phyloP scores from a whole-genome alignment of 345 rosid genomes.

The Bruguiera sexangula region DNA sequence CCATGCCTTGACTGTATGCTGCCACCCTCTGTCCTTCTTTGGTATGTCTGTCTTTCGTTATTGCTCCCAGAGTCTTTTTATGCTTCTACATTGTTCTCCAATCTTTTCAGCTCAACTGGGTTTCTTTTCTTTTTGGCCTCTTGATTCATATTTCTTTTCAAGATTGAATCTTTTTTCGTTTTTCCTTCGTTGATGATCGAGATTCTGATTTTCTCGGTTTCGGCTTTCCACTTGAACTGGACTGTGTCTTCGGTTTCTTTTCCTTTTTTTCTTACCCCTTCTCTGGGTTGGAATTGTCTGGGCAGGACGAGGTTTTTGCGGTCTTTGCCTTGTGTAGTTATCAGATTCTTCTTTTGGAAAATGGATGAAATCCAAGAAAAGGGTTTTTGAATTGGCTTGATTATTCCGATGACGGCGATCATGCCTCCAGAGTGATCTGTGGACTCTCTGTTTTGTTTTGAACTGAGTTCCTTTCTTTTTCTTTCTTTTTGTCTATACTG shows the following conservation, averaged over 20 bases:
- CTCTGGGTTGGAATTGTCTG: constrained; percentile 3
- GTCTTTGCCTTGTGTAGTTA: constrained; percentile 3
- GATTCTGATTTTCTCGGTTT: constrained; percentile 20
- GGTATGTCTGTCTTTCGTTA: constrained; percentile 23
- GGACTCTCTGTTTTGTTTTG: constrained; percentile 3
- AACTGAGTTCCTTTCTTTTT: constrained; percentile 14
- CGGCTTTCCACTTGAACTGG: constrained; percentile 5
- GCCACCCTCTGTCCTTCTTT: constrained; percentile 17
- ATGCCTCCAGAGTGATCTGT: constrained; percentile 5
- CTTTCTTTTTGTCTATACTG: background rate
- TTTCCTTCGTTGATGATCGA: constrained; percentile 14
- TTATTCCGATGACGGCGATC: constrained; percentile 16
- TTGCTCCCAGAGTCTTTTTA: constrained; percentile 11
- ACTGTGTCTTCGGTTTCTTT: constrained; percentile 8
- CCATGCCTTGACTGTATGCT: constrained; percentile 21
- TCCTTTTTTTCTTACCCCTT: background rate
- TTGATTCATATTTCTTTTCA: constrained; percentile 19
- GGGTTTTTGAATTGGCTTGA: constrained; percentile 16
- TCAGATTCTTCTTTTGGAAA: constrained; percentile 1
- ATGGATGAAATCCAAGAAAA: constrained; percentile 19
- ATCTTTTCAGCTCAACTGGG: constrained; percentile 22
- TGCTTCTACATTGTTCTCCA: constrained; percentile 11
- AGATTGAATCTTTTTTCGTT: constrained; percentile 18
- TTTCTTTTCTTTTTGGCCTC: constrained; percentile 12
- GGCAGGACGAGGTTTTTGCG: background rate